These are phyloP conservation scores for Cryptosporidium xiaoi DNA, from an alignment of 169 alveolate genomes.

Conservation along the genomic window DNA sequence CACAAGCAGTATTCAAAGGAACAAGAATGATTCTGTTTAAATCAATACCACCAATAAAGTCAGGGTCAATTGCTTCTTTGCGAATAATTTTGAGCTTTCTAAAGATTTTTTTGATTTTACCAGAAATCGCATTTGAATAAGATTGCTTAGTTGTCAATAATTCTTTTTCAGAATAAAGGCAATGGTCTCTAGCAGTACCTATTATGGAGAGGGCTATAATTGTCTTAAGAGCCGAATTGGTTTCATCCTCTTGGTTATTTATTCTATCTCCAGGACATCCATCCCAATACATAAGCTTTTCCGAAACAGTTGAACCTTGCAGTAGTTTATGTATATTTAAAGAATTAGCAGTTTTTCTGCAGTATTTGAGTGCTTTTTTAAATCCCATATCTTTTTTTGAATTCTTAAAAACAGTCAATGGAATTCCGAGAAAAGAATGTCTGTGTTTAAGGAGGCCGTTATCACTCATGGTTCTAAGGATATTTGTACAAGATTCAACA, in stretches of 20 bases:
- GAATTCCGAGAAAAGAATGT: conserved; percentile 56
- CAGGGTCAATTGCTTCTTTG: conserved; percentile 18
- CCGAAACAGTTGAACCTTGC: conserved; percentile 30
- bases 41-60: conserved; percentile 47
- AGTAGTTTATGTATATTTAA: conserved; percentile 47
- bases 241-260: neutral
- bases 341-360: conserved; percentile 21
- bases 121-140: neutral
- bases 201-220: conserved; percentile 41
- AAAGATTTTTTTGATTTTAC: conserved; percentile 6
- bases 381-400: conserved; percentile 40
- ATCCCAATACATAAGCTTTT: conserved; percentile 51
- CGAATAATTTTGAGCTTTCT: conserved; percentile 19
- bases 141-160: neutral
- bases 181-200: conserved; percentile 65
- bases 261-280: conserved; percentile 31
- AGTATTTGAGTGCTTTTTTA: conserved; percentile 5
- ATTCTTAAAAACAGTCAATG: conserved; percentile 5
- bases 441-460: conserved; percentile 34
- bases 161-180: neutral
- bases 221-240: conserved; percentile 43
- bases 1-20: conserved; percentile 60
- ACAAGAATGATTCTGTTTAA: conserved; percentile 2
- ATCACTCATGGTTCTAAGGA: conserved; percentile 50
- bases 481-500: conserved; percentile 68